Evolutionary conservation across 2,329 filamentous ascomycete genomes (phyloP).

Genomic region (Pestalotiopsis sp.): DNA sequence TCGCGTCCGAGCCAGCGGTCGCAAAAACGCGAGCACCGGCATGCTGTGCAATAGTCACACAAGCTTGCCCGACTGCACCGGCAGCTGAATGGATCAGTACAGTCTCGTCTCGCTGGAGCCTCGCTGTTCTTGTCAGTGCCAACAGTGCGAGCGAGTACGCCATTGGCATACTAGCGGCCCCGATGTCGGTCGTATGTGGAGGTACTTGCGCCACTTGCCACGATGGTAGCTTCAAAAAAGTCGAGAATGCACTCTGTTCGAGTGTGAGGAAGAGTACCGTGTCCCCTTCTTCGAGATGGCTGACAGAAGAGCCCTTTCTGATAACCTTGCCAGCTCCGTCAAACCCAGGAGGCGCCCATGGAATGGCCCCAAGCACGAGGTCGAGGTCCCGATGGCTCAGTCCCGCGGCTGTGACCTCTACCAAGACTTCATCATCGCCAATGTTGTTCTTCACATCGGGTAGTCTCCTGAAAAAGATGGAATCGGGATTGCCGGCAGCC

Average conservation of each 20-base stretch:
- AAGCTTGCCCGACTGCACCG: constrained; percentile 41
- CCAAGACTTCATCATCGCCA: not conserved
- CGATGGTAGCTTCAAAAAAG: constrained; percentile 33
- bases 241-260: constrained; percentile 37
- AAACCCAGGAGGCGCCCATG: constrained; percentile 36
- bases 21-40: constrained; percentile 43
- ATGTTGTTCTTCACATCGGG: not conserved
- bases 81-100: constrained; percentile 43
- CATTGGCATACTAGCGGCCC: constrained; percentile 42
- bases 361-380: constrained; percentile 41
- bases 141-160: constrained; percentile 44
- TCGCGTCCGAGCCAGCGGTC: constrained; percentile 42
- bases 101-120: constrained; percentile 38
- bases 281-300: constrained; percentile 34
- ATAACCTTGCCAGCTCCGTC: constrained; percentile 42
- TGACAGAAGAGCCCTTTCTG: constrained; percentile 25
- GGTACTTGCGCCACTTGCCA: constrained; percentile 40
- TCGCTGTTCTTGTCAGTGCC: constrained; percentile 39
- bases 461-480: not conserved
- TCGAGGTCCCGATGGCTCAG: constrained; percentile 51
- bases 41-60: constrained; percentile 40
- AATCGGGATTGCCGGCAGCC: constrained; percentile 1
- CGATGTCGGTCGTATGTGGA: constrained; percentile 35
- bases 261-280: constrained; percentile 34
- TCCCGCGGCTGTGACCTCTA: constrained; percentile 32